These are phyloP conservation scores for Phytophthora cryptogea DNA, from an alignment of 352 stramenopile genomes.

Conservation along the genomic window DNA sequence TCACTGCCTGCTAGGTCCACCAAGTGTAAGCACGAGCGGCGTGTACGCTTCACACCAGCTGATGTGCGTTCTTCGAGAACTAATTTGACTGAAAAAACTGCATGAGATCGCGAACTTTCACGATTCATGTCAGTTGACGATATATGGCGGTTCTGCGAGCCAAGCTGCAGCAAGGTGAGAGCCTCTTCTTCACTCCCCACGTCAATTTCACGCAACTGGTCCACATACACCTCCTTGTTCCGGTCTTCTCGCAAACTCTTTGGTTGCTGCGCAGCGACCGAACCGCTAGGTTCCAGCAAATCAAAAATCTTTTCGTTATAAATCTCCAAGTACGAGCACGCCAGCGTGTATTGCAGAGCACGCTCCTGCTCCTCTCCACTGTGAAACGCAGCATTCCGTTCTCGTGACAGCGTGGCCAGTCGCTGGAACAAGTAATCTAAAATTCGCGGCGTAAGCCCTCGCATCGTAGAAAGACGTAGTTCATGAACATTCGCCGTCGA, in stretches of 20 bases:
- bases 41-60: constrained; percentile 59
- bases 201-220: constrained; percentile 68
- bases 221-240: constrained; percentile 81
- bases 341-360: constrained; percentile 60
- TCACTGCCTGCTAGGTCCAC: constrained; percentile 90
- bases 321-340: constrained; percentile 90
- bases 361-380: constrained; percentile 32
- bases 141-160: constrained; percentile 91
- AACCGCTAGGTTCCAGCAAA: constrained; percentile 67
- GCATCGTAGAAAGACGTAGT: constrained; percentile 52
- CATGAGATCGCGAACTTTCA: constrained; percentile 95
- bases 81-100: constrained; percentile 97
- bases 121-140: constrained; percentile 98
- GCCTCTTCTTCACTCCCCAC: constrained; percentile 69
- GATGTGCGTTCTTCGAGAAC: constrained; percentile 79
- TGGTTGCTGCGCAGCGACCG: constrained; percentile 44
- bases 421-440: constrained; percentile 82
- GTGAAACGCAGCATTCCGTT: constrained; percentile 47
- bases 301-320: constrained; percentile 93
- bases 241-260: constrained; percentile 81
- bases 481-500: constrained; percentile 40
- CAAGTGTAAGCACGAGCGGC: constrained; percentile 80
- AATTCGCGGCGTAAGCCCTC: constrained; percentile 83
- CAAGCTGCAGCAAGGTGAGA: constrained; percentile 74
- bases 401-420: constrained; percentile 45